phyloP scores from a whole-genome alignment of 2,329 filamentous ascomycete genomes.

The Nothomitra cinnamomea region DNA sequence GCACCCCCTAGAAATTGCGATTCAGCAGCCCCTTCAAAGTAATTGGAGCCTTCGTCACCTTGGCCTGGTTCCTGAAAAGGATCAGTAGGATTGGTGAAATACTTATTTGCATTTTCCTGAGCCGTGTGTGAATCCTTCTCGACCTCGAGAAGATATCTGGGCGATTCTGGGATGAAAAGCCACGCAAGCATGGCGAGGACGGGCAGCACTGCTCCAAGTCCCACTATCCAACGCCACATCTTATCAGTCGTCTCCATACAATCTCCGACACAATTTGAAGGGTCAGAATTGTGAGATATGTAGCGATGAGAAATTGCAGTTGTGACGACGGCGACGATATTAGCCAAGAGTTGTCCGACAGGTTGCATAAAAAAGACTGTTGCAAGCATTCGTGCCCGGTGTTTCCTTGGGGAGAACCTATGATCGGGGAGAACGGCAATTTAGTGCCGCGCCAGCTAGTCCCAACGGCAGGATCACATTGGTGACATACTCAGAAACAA shows the following conservation, averaged over 20 bases:
- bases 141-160: conserved; percentile 47
- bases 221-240: conserved; percentile 51
- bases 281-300: conserved; percentile 14
- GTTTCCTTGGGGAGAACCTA: conserved; percentile 33
- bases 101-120: conserved; percentile 16
- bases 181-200: conserved; percentile 47
- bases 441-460: neutral
- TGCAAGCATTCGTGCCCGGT: conserved; percentile 50
- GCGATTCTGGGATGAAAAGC: conserved; percentile 49
- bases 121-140: conserved; percentile 42
- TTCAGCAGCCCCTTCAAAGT: too few relatives aligned
- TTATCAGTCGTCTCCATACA: conserved; percentile 35
- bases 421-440: neutral
- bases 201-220: conserved; percentile 45
- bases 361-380: conserved; percentile 55
- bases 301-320: conserved; percentile 28
- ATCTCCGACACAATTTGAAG: conserved; percentile 15
- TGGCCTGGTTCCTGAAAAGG: conserved; percentile 6
- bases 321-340: conserved; percentile 16
- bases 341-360: conserved; percentile 47
- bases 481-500: conserved; percentile 38
- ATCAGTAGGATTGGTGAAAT: conserved; percentile 29
- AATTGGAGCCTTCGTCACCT: conserved; percentile 47
- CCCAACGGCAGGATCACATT: neutral
- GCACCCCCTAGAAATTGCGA: too few relatives aligned